Evolutionary conservation across 2,329 filamentous ascomycete species (phyloP), one percentile per base, ranked within the genome.

Genomic region (Coniella vitis): DNA sequence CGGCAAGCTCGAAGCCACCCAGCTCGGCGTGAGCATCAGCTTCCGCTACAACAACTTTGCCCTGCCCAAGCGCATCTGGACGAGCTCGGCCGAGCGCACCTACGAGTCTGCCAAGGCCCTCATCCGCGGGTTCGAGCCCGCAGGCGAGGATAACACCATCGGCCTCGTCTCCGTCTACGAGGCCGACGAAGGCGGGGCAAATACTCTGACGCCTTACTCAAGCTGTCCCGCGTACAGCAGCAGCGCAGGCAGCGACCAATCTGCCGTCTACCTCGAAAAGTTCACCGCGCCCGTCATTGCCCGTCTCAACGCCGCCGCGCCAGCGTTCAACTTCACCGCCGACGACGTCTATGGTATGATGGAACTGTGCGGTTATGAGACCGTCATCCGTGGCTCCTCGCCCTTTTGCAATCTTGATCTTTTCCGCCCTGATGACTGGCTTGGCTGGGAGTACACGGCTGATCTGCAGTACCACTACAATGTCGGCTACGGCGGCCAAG

Each of bases 391-490:
- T 1, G 81, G 81, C 2, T 74, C 70, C 39, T 83, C 79, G 0
- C 73, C 74, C 0, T 83, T 84, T 61, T 84, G 81, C 64, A 71
- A 76, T 46, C 67, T 79, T 0, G 69, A 74, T 14, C 68, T 83
- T 12, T 84, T 84, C 58, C 68, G 71, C 1, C 71, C 78, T 0
- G 73, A 80, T 54, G 80, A 84, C 53, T 84, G 80, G 81, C 74
- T 84, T n/a, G 69, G 69, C 2, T 84, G 81, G 65, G 81, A 84
- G 62, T 84, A 84, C 59, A 71, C 75, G 12, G 79, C 80, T 54
- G 81, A 84, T 54, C 65, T 84, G 54, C 73, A 75, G 57, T 84
- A 84, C 60, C 77, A 79, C 58, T 79, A 82, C 63, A 86, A 85
- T 63, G 68, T 74, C 1, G 83, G 83, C 16, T 86, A 86, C 54